phyloP scores from a whole-genome alignment of 2,329 filamentous ascomycete species.

The Laburnicola sp. region DNA sequence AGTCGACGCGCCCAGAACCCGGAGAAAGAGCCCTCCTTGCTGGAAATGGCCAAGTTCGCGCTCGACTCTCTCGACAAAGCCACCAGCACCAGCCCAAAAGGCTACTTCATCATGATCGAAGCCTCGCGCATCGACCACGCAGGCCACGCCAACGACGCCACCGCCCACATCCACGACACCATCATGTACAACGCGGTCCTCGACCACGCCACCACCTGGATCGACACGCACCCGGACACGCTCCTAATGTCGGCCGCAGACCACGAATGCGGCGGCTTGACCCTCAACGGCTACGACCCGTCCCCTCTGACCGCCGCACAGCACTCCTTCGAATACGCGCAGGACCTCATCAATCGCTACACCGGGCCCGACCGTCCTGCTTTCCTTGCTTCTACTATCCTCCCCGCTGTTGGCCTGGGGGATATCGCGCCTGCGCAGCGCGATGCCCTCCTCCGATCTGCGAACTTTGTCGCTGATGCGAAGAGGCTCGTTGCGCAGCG shows the following conservation, averaged over 20 bases:
- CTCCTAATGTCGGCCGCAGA: conserved; percentile 48
- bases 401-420: conserved; percentile 38
- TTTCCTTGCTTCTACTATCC: conserved; percentile 27
- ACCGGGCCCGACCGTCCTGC: conserved; percentile 36
- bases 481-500: conserved; percentile 35
- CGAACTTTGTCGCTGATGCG: conserved; percentile 32
- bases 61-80: conserved; percentile 44
- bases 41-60: conserved; percentile 47
- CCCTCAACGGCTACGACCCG: conserved; percentile 45
- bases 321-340: conserved; percentile 39
- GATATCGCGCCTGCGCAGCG: conserved; percentile 28
- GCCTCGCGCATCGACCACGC: conserved; percentile 29
- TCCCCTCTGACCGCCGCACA: conserved; percentile 33
- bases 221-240: conserved; percentile 46
- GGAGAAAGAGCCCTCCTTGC: conserved; percentile 45
- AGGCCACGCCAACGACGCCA: conserved; percentile 30
- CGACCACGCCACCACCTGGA: conserved; percentile 45
- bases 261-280: conserved; percentile 48
- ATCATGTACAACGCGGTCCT: conserved; percentile 49
- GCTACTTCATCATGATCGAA: conserved; percentile 48
- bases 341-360: conserved; percentile 30
- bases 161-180: conserved; percentile 42
- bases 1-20: conserved; percentile 44
- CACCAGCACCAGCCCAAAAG: conserved; percentile 36
- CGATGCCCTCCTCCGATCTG: conserved; percentile 31